These are phyloP conservation scores for Fusarium odoratissimum DNA, from an alignment of 2,329 filamentous ascomycete species.

Conservation along the genomic window DNA sequence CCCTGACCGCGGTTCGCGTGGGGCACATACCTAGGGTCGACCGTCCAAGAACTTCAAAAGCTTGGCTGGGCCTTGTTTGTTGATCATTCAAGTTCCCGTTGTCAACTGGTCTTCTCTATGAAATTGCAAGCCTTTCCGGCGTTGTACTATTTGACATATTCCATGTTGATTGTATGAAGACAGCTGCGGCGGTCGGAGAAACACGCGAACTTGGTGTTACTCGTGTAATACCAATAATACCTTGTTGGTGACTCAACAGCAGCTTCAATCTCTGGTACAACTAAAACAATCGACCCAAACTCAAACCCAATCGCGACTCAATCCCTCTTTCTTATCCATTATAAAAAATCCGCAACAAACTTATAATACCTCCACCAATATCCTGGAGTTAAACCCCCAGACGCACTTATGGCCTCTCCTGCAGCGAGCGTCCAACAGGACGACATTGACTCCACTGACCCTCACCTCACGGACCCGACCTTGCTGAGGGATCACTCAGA, in stretches of 20 bases:
- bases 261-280: constrained; percentile 22
- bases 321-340: background rate
- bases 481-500: constrained; percentile 82
- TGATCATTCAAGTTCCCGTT: background rate
- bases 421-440: constrained; percentile 37
- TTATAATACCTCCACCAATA: background rate
- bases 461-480: constrained; percentile 76
- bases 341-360: background rate
- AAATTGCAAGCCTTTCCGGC: background rate
- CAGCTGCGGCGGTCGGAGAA: constrained; percentile 2
- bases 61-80: constrained; percentile 23
- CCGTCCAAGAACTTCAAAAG: constrained; percentile 19
- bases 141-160: background rate
- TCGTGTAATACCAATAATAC: constrained; percentile 16
- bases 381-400: constrained; percentile 6
- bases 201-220: constrained; percentile 24
- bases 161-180: constrained; percentile 1
- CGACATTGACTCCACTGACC: constrained; percentile 47
- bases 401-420: constrained; percentile 41
- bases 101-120: constrained; percentile 3
- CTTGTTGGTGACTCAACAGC: constrained; percentile 38
- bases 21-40: constrained; percentile 24
- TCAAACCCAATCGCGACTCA: background rate
- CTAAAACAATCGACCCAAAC: constrained; percentile 1
- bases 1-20: constrained; percentile 38